These are phyloP conservation scores for Trametes elegans DNA, from an alignment of 768 basidiomycete species.

Conservation along the genomic window DNA sequence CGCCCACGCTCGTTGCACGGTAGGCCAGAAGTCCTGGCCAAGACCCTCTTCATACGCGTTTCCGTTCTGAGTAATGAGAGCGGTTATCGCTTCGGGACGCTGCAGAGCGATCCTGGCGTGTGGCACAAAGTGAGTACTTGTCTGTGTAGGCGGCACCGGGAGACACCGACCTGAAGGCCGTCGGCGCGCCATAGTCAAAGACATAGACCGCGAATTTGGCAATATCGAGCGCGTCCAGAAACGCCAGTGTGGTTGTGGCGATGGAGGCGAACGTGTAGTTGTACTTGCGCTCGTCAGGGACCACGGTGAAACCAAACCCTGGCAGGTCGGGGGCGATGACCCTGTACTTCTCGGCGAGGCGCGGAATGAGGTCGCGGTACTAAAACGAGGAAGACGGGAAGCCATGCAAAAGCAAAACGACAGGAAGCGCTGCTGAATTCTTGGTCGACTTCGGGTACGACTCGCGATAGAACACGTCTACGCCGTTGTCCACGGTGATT, in stretches of 20 bases:
- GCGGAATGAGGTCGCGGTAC: slow-evolving; percentile 46
- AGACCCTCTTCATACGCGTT: slow-evolving; percentile 48
- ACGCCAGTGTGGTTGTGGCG: slow-evolving; percentile 38
- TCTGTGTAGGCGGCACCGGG: not conserved
- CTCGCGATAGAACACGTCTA: slow-evolving; percentile 44
- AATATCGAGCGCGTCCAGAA: slow-evolving; percentile 40
- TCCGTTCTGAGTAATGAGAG: slow-evolving; percentile 48
- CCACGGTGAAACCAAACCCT: slow-evolving; percentile 48
- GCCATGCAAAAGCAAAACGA: slow-evolving; percentile 47
- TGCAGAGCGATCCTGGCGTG: slow-evolving; percentile 37
- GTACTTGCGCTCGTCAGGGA: slow-evolving; percentile 37
- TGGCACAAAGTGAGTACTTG: not conserved
- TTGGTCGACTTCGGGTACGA: slow-evolving; percentile 32
- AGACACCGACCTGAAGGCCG: slow-evolving; percentile 28
- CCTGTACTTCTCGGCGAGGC: slow-evolving; percentile 39
- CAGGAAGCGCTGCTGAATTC: slow-evolving; percentile 17
- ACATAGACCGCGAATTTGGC: slow-evolving; percentile 43
- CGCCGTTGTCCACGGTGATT: slow-evolving; percentile 31
- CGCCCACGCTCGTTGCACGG: slow-evolving; percentile 34
- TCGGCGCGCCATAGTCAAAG: slow-evolving; percentile 49
- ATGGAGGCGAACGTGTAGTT: slow-evolving; percentile 42
- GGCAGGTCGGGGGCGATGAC: slow-evolving; percentile 51
- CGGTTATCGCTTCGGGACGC: slow-evolving; percentile 41
- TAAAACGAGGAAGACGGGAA: slow-evolving; percentile 49
- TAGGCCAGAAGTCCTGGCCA: slow-evolving; percentile 37